Evolutionary conservation across 2,329 filamentous ascomycete species (phyloP), one percentile per base, ranked within the genome.

Genomic region (Gliomastix tumulicola): DNA sequence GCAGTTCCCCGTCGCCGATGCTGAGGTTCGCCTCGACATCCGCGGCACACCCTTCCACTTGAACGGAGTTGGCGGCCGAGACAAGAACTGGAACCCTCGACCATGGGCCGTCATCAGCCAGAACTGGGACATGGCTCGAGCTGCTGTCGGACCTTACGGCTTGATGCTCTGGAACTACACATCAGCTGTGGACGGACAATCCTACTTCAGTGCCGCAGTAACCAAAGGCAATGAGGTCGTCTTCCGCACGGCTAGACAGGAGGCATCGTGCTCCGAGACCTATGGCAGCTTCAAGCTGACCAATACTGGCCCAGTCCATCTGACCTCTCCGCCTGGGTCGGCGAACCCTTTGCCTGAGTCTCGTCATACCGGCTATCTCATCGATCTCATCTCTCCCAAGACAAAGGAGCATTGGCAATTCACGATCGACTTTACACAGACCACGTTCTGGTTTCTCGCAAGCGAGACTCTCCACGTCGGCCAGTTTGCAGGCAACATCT

Each of bases 81-180:
- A 43, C 23, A 38, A 39, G 35, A 43, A 43, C 30, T 43, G 41
- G 41, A 41, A 41, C 22, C 34, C 41, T n/a, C 39, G 35, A 15
- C 37, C 41, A 8, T 43, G 41, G 41, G 41, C 36, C 18, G 39
- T 34, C 6, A 41, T 41, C 34, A 43, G 41, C 22, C 25, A 30
- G 8, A 41, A 37, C 10, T 43, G 41, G 41, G 41, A 43, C 17
- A 43, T 43, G 41, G 34, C 13, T 16, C 36, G 41, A 32, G 30
- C 30, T 15, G 32, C 39, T 34, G 41, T 36, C 27, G 41, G 41
- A 18, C 41, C 41, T 7, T 43, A 43, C 31, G 36, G 41, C 23
- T 21, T 41, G n/a, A 43, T 43, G 36, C 17, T 38, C 11, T 43
- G 41, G 41, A 41, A 38, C 21, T 37, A 43, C 32, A 37, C 35